These are phyloP conservation scores for Poterioochromonas sp. DNA, from an alignment of 352 stramenopile species.

Conservation along the genomic window DNA sequence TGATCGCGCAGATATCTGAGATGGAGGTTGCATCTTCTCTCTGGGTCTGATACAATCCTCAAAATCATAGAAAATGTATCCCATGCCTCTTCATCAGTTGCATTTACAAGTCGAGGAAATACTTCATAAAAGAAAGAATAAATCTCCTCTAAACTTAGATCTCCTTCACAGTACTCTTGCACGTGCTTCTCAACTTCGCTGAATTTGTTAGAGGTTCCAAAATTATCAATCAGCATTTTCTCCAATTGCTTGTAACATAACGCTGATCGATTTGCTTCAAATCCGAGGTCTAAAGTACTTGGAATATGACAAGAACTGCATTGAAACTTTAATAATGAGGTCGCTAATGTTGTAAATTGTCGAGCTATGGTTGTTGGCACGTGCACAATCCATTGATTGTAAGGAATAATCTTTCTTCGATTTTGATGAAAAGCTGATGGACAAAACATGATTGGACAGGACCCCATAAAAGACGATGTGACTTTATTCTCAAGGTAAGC, in stretches of 20 bases:
- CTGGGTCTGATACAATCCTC: not conserved
- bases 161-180: not conserved
- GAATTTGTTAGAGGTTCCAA: not conserved
- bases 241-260: not conserved
- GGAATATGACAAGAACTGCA: not conserved
- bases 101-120: not conserved
- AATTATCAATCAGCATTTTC: not conserved
- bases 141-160: not conserved
- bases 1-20: not conserved
- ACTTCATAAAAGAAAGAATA: not conserved
- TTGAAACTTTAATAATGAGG: not conserved
- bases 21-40: slow-evolving; percentile 4
- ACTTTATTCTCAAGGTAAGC: not conserved
- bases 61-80: not conserved
- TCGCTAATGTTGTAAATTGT: not conserved
- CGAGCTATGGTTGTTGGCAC: not conserved
- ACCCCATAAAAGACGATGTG: not conserved
- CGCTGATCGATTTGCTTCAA: not conserved
- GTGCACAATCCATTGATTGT: not conserved
- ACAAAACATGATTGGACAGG: not conserved
- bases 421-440: not conserved
- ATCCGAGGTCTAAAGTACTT: not conserved
- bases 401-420: not conserved
- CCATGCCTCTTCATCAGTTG: slow-evolving; percentile 1
- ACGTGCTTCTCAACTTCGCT: not conserved